A percentile compares a stretch with the other conserved stretches of the same genome.
Evolutionary conservation across 2,329 filamentous ascomycete species (phyloP).

Genomic region (Stromatinia cepivora): DNA sequence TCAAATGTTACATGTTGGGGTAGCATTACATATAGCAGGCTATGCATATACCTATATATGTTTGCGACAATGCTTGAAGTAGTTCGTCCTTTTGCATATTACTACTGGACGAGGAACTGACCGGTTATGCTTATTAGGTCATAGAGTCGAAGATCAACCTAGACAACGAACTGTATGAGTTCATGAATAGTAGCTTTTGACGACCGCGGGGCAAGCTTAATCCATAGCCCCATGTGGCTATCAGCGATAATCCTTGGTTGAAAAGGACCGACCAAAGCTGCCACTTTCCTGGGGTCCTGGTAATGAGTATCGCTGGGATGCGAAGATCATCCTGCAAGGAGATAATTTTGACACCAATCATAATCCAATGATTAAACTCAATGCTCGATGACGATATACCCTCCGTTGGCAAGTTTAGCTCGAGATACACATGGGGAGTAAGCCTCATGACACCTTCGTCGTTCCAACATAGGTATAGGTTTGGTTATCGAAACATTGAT

Average conservation of each 20-base stretch:
- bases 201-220: conserved; percentile 26
- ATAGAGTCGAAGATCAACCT: conserved; percentile 10
- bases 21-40: conserved; percentile 13
- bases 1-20: conserved; percentile 14
- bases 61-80: not conserved
- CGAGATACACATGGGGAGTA: too few species aligned
- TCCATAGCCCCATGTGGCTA: conserved; percentile 28
- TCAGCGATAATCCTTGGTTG: conserved; percentile 33
- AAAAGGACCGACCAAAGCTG: conserved; percentile 22
- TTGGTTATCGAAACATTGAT: too few species aligned
- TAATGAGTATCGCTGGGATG: conserved; percentile 21
- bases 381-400: conserved; percentile 29
- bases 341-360: conserved; percentile 32
- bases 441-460: not conserved
- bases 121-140: not conserved
- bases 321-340: conserved; percentile 27
- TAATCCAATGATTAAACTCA: conserved; percentile 20
- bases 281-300: conserved; percentile 13
- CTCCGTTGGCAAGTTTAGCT: not conserved
- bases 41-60: conserved; percentile 6
- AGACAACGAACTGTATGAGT: not conserved
- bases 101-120: conserved; percentile 3
- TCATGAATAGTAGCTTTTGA: conserved; percentile 19
- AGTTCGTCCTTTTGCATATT: conserved; percentile 4
- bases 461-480: not conserved